Evolutionary conservation across 768 basidiomycete genomes (phyloP), one percentile per base, ranked within the genome.

Genomic region (Trametes coccinea): DNA sequence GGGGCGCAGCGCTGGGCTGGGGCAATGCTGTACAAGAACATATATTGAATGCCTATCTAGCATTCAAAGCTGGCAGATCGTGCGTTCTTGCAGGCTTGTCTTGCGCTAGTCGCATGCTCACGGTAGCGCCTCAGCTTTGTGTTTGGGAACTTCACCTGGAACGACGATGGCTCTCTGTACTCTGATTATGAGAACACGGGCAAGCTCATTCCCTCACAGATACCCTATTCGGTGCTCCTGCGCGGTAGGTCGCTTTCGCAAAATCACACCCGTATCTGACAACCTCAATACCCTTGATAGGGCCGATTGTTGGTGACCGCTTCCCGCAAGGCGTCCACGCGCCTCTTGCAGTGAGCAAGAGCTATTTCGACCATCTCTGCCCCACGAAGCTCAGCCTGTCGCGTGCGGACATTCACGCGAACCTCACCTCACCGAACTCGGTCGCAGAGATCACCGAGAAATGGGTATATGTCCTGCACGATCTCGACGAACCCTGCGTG

Each of bases 81-180:
- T 79, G 47, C 53, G 77, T 72, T 22, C 13, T 13, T 16, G 2
- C 31, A 7, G 3, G 14, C 16, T 6, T 37, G 34, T 9, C 4
- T 17, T 17, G 5, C 29, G 10, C 13, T 10, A 2, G 41, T 27
- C 6, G 5, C n/a, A 5, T 40, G 4, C 40, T 29, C 8, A 29
- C 34, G 5, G 10, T 4, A 43, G 44, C 2, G 16, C 1, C 13
- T 11, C 52, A 79, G 78, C 27, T 78, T 71, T 37, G 84, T 85
- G 3, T 84, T 83, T 64, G 77, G 84, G 59, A 81, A 86, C 53
- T 84, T 81, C 61, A 81, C 82, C 0, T 86, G 84, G 84, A 70
- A 76, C 8, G 71, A 70, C 2, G 75, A 79, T 11, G 75, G 74
- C 0, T 70, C 73, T 2, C 77, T 80, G 37, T 75, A 64, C 49